These are phyloP conservation scores for Aspergillus carlsbadensis DNA, from an alignment of 495 filamentous ascomycete species.

Conservation along the genomic window DNA sequence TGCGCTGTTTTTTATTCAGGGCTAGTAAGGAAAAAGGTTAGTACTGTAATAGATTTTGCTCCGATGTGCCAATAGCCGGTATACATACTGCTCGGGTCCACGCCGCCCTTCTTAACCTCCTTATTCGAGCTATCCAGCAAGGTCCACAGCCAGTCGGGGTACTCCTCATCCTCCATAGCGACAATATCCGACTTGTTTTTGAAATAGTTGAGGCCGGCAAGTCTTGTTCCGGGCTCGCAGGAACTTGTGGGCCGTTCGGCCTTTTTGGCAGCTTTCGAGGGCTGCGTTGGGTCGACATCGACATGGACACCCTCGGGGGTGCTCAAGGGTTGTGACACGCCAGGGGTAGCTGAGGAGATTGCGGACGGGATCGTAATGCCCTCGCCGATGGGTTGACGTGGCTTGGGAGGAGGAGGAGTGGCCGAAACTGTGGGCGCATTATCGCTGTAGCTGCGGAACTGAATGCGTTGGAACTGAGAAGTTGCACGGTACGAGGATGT, in stretches of 20 bases:
- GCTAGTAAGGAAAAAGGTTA: constrained; percentile 26
- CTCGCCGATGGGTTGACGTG: constrained; percentile 43
- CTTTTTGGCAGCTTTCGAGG: constrained; percentile 30
- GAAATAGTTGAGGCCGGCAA: constrained; percentile 84
- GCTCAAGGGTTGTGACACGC: constrained; percentile 46
- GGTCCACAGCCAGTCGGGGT: constrained; percentile 89
- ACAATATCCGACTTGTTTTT: constrained; percentile 72
- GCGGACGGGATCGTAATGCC: constrained; percentile 41
- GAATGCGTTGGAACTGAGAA: constrained; percentile 30
- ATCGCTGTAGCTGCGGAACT: constrained; percentile 40
- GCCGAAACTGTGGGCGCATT: constrained; percentile 45
- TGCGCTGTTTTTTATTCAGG: constrained; percentile 59
- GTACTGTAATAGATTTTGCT: neutral
- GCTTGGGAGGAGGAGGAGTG: constrained; percentile 50
- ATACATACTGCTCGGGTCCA: constrained; percentile 61
- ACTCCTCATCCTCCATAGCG: constrained; percentile 78
- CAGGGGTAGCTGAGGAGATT: constrained; percentile 43
- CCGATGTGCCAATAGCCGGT: neutral
- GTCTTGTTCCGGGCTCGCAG: constrained; percentile 65
- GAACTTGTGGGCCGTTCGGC: constrained; percentile 41
- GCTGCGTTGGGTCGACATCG: constrained; percentile 27
- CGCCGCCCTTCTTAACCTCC: constrained; percentile 39
- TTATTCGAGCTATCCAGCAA: constrained; percentile 58
- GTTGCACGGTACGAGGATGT: constrained; percentile 30
- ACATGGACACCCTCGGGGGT: constrained; percentile 37